phyloP scores from a whole-genome alignment of 495 filamentous ascomycete genomes.

The Penicillium cosmopolitanum region DNA sequence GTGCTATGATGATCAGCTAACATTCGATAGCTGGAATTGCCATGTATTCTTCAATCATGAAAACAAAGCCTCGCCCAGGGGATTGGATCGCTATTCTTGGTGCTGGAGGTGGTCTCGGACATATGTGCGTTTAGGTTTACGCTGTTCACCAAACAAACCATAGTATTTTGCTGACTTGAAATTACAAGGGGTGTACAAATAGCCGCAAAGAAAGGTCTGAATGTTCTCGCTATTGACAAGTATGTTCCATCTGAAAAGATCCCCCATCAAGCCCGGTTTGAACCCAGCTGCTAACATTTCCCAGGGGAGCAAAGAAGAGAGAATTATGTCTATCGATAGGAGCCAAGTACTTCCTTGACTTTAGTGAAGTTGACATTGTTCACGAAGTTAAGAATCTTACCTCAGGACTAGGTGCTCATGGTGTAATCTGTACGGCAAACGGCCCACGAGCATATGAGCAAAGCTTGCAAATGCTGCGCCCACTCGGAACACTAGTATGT shows the following conservation, averaged over 20 bases:
- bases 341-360: conserved; percentile 45
- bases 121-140: conserved; percentile 35
- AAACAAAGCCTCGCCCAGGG: conserved; percentile 43
- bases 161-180: not conserved
- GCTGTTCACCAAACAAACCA: not conserved
- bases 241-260: conserved; percentile 11
- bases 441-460: conserved; percentile 44
- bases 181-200: conserved; percentile 46
- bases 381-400: conserved; percentile 37
- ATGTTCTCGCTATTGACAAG: conserved; percentile 50
- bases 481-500: conserved; percentile 46
- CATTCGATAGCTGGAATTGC: conserved; percentile 40
- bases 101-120: conserved; percentile 48
- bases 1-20: not conserved
- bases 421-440: conserved; percentile 50
- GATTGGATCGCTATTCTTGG: conserved; percentile 48
- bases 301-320: conserved; percentile 44
- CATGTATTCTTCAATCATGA: conserved; percentile 53
- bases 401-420: conserved; percentile 44
- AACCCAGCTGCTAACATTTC: not conserved
- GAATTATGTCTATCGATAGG: conserved; percentile 45
- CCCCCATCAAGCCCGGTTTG: too few species aligned
- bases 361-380: conserved; percentile 42
- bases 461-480: conserved; percentile 43
- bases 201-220: conserved; percentile 42